A percentile compares a stretch with the other conserved stretches of the same genome.
Conservation (phyloP, 768 basidiomycete species). For the Grammothele lineata region DNA sequence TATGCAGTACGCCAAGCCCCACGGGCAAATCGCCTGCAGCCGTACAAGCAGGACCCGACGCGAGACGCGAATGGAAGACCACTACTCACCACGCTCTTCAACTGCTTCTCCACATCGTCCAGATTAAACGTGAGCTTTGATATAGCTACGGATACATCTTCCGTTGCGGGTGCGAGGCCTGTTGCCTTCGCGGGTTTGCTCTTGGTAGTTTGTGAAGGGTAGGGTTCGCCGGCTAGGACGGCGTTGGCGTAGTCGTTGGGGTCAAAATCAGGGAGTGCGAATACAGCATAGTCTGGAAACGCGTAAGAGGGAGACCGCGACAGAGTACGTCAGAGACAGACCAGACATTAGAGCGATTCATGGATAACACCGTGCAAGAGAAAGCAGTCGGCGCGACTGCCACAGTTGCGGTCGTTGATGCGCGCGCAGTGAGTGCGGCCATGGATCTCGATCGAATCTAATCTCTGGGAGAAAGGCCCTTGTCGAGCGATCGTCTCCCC, state of each 20-base stretch:
- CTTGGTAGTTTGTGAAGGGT: constrained; percentile 45
- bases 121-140: constrained; percentile 84
- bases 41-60: too few species aligned
- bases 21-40: too few species aligned
- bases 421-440: too few species aligned
- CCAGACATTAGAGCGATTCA: constrained; percentile 19
- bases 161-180: constrained; percentile 57
- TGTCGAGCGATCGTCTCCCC: neutral
- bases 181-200: constrained; percentile 30
- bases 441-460: constrained; percentile 10
- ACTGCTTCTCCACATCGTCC: constrained; percentile 89
- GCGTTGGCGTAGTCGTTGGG: constrained; percentile 90
- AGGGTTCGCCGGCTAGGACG: constrained; percentile 77
- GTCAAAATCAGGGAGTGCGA: constrained; percentile 73
- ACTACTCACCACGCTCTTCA: constrained; percentile 76
- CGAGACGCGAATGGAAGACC: too few species aligned
- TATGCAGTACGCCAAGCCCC: too few species aligned
- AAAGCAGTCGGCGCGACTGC: too few species aligned
- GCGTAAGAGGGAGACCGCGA: constrained; percentile 1
- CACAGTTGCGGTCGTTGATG: too few species aligned
- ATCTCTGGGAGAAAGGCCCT: constrained; percentile 1
- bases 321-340: constrained; percentile 3
- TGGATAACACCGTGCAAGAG: too few species aligned
- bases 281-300: constrained; percentile 49
- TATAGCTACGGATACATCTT: constrained; percentile 87